These are phyloP conservation scores for Neurospora sp. DNA, from an alignment of 495 filamentous ascomycete species.

Conservation along the genomic window DNA sequence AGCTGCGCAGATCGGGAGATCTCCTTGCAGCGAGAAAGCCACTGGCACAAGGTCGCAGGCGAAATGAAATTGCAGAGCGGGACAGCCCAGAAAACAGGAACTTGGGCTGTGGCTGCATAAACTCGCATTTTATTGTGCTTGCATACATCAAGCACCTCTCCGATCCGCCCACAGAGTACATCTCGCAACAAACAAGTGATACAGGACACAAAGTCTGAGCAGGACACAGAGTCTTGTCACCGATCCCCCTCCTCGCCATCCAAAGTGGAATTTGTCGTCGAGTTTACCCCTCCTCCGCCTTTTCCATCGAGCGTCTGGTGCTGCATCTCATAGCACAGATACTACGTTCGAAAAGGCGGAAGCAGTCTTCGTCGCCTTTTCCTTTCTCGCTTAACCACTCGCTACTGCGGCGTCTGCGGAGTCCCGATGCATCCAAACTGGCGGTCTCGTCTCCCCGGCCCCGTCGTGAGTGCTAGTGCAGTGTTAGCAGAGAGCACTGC, in stretches of 20 bases:
- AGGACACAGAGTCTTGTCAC: background rate
- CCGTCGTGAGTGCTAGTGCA: slow-evolving; percentile 18
- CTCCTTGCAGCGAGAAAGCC: background rate
- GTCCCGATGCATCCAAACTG: slow-evolving; percentile 15
- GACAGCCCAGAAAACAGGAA: background rate
- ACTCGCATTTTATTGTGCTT: background rate
- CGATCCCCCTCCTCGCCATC: slow-evolving; percentile 13
- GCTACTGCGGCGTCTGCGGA: slow-evolving; percentile 1
- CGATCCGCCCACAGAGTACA: background rate
- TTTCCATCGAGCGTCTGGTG: background rate
- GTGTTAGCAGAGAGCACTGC: background rate
- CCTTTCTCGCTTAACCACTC: background rate
- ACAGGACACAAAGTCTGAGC: background rate
- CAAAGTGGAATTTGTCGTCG: slow-evolving; percentile 7
- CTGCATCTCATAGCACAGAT: background rate
- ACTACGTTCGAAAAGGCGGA: background rate
- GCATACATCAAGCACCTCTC: slow-evolving; percentile 6
- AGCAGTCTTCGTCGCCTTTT: background rate
- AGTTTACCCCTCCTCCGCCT: background rate
- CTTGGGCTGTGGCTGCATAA: background rate
- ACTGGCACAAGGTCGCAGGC: background rate
- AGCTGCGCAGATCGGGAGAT: background rate
- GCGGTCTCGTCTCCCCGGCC: slow-evolving; percentile 15
- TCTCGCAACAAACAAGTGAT: background rate
- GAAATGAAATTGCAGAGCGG: background rate